These are phyloP conservation scores for Leucoagaricus sp. DNA, from an alignment of 1,284 basidiomycete genomes.

Conservation along the genomic window DNA sequence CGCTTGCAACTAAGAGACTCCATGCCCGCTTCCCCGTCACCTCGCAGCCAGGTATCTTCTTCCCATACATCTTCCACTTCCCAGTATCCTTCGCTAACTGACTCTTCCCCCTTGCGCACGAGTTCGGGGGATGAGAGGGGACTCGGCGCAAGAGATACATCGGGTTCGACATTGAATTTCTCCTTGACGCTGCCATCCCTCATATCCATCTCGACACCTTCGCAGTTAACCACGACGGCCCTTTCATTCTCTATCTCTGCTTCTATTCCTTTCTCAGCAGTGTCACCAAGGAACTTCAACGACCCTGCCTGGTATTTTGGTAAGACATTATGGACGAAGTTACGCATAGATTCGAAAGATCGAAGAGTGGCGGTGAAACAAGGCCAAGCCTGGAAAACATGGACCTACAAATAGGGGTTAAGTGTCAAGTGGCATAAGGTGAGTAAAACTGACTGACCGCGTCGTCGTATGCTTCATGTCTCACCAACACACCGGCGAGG, in stretches of 20 bases:
- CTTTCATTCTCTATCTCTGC: slow-evolving; percentile 67
- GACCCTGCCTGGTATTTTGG: slow-evolving; percentile 49
- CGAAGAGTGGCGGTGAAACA: slow-evolving; percentile 75
- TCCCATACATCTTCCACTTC: slow-evolving; percentile 25
- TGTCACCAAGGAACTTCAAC: slow-evolving; percentile 50
- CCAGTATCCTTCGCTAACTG: slow-evolving; percentile 14
- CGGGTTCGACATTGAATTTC: slow-evolving; percentile 7
- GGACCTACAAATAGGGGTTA: slow-evolving; percentile 52
- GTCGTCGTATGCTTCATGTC: slow-evolving; percentile 93
- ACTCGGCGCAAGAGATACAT: not conserved
- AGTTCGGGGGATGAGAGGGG: not conserved
- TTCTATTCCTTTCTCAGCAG: slow-evolving; percentile 59
- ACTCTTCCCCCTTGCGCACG: not conserved
- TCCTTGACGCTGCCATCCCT: slow-evolving; percentile 9
- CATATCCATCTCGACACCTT: slow-evolving; percentile 40
- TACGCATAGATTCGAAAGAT: slow-evolving; percentile 76
- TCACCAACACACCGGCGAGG: slow-evolving; percentile 84
- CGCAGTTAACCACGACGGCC: slow-evolving; percentile 64
- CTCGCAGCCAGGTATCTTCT: slow-evolving; percentile 13
- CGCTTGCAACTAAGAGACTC: not conserved
- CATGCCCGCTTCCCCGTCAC: slow-evolving; percentile 12
- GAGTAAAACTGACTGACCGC: slow-evolving; percentile 57
- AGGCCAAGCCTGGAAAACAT: slow-evolving; percentile 90
- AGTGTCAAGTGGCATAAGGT: slow-evolving; percentile 4
- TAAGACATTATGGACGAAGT: slow-evolving; percentile 69